phyloP scores from a whole-genome alignment of 2,329 filamentous ascomycete genomes.

The Ascochyta viciae-villosae region DNA sequence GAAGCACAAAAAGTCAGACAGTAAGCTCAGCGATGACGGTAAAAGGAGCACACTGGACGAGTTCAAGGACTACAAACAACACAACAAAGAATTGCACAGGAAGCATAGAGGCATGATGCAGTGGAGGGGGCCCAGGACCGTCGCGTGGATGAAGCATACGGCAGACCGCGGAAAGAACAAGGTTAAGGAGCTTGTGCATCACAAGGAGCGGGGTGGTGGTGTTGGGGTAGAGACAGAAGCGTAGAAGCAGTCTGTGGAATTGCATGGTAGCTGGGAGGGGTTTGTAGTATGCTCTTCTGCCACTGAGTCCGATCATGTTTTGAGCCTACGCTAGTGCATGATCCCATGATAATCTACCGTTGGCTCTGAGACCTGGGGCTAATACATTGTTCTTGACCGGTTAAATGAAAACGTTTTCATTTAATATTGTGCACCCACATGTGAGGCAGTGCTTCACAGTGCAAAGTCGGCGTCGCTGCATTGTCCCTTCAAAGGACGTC shows the following conservation, averaged over 20 bases:
- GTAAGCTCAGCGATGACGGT: constrained; percentile 40
- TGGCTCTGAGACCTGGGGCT: neutral
- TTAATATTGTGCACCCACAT: neutral
- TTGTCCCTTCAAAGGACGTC: neutral
- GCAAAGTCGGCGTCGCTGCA: neutral
- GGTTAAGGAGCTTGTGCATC: constrained; percentile 60
- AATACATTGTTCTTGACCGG: neutral
- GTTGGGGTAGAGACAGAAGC: constrained; percentile 75
- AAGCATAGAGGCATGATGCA: constrained; percentile 77
- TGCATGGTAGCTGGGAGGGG: neutral
- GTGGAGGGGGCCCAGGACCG: constrained; percentile 66
- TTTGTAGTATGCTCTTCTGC: too few relatives aligned
- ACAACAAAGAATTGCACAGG: constrained; percentile 39
- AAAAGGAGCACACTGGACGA: constrained; percentile 59
- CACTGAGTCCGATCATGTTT: too few relatives aligned
- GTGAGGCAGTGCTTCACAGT: neutral
- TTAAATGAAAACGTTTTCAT: neutral
- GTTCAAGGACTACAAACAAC: constrained; percentile 60
- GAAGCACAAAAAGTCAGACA: constrained; percentile 30
- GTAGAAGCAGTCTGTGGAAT: constrained; percentile 42
- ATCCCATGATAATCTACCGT: neutral
- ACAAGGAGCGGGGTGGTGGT: constrained; percentile 59
- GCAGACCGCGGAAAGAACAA: constrained; percentile 59
- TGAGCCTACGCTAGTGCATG: neutral
- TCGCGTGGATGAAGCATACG: constrained; percentile 67